A percentile compares a stretch with the other conserved stretches of the same genome.
These are phyloP conservation scores for Suhomyces sp. DNA, from an alignment of 805 yeast species.

Conservation along the genomic window DNA sequence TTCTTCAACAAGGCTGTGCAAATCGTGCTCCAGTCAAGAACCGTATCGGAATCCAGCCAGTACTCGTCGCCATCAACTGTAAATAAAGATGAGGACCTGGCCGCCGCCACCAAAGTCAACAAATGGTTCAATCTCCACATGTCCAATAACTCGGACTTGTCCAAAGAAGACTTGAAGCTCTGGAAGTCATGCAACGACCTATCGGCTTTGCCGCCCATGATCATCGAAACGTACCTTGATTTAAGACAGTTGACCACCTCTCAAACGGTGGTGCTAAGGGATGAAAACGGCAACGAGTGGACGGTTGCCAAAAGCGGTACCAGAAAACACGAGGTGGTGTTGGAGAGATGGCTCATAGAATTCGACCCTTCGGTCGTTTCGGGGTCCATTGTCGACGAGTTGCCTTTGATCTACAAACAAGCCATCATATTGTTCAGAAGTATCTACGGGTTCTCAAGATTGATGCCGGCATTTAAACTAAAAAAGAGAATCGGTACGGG, in stretches of 20 bases:
- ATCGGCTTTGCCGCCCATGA: slow-evolving; percentile 67
- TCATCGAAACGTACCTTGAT: slow-evolving; percentile 80
- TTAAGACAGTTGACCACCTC: slow-evolving; percentile 53
- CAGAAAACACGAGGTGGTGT: slow-evolving; percentile 77
- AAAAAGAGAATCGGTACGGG: slow-evolving; percentile 25
- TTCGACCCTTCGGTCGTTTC: slow-evolving; percentile 51
- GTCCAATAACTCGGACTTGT: slow-evolving; percentile 26
- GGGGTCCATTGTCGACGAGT: slow-evolving; percentile 44
- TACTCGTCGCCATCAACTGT: slow-evolving; percentile 9
- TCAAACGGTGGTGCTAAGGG: slow-evolving; percentile 58
- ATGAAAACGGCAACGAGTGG: slow-evolving; percentile 52
- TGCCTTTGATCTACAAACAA: slow-evolving; percentile 70
- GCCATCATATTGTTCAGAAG: slow-evolving; percentile 72
- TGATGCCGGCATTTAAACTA: slow-evolving; percentile 71
- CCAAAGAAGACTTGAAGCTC: slow-evolving; percentile 54
- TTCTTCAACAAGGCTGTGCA: slow-evolving; percentile 65
- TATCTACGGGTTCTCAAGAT: slow-evolving; percentile 58
- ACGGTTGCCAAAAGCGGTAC: slow-evolving; percentile 54
- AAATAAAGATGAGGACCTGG: slow-evolving; percentile 11
- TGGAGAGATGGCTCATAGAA: slow-evolving; percentile 92
- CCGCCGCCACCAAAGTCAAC: slow-evolving; percentile 35
- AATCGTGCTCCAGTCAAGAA: slow-evolving; percentile 49
- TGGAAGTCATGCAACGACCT: slow-evolving; percentile 55
- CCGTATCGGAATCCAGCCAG: slow-evolving; percentile 19
- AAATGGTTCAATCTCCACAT: slow-evolving; percentile 65